Percentiles rank a stretch among this genome's conserved stretches.
Evolutionary conservation across 495 filamentous ascomycete genomes (phyloP).

Genomic region (Tuber umbilicatum): DNA sequence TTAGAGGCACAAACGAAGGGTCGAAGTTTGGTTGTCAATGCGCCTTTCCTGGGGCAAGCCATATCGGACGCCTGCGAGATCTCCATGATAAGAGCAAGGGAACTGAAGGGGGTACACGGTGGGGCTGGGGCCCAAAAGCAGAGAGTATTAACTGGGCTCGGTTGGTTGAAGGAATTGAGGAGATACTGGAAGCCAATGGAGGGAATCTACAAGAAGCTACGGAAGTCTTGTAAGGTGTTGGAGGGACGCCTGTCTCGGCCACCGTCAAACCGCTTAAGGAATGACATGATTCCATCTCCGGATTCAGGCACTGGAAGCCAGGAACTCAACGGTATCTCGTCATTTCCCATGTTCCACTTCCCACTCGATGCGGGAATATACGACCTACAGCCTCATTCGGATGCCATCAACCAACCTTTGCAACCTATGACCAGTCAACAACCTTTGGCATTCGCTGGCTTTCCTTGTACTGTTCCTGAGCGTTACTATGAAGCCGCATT

Average conservation of each 20-base stretch:
- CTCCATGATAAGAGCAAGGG: conserved; percentile 37
- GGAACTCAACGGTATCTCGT: conserved; percentile 16
- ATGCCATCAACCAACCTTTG: conserved; percentile 14
- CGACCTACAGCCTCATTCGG: conserved; percentile 27
- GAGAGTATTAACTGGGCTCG: conserved; percentile 32
- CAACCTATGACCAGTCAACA: conserved; percentile 10
- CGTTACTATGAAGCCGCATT: conserved; percentile 37
- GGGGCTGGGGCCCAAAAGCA: conserved; percentile 29
- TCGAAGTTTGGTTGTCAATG: conserved; percentile 35
- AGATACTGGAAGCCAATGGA: conserved; percentile 41
- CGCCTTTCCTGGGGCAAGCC: conserved; percentile 41
- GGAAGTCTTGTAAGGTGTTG: conserved; percentile 18
- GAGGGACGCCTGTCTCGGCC: conserved; percentile 22
- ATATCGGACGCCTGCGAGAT: conserved; percentile 41
- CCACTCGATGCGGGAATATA: conserved; percentile 30
- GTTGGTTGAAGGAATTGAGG: conserved; percentile 40
- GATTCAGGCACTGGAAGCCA: conserved; percentile 31
- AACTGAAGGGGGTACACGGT: conserved; percentile 30
- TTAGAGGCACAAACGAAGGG: conserved; percentile 18
- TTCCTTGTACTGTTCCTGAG: conserved; percentile 18
- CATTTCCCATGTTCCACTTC: conserved; percentile 27
- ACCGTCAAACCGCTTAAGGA: conserved; percentile 21
- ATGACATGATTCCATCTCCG: conserved; percentile 31
- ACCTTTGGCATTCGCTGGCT: conserved; percentile 4
- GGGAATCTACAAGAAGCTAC: conserved; percentile 38